Conservation (phyloP, 1,284 basidiomycete species). For the Meira nashicola region DNA sequence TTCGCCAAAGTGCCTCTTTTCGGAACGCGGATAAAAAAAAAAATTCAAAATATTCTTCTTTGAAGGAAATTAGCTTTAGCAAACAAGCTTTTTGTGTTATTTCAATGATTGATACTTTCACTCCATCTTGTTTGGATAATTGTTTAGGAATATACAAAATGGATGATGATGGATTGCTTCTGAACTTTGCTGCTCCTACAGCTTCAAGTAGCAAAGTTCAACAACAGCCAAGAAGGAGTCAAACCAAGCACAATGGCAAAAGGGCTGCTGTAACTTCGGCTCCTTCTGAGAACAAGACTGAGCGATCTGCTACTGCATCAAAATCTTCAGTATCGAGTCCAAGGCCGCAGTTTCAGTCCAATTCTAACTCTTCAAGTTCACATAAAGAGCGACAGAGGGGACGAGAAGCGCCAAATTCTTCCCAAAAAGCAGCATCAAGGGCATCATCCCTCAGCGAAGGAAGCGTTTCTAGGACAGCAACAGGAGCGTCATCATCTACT, state of each 20-base stretch:
- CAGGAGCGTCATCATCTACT: constrained; percentile 7
- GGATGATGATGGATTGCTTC: constrained; percentile 48
- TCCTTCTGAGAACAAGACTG: not conserved
- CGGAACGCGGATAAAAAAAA: too few species aligned
- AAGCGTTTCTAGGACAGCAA: constrained; percentile 2
- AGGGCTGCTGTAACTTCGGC: not conserved
- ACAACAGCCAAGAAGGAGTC: constrained; percentile 2
- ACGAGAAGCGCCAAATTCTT: not conserved
- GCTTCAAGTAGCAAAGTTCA: not conserved
- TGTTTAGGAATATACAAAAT: constrained; percentile 23
- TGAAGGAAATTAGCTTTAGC: too few species aligned
- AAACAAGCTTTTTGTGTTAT: too few species aligned
- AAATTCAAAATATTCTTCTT: too few species aligned
- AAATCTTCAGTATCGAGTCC: not conserved
- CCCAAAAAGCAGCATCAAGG: not conserved
- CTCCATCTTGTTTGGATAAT: not conserved
- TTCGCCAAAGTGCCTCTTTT: too few species aligned
- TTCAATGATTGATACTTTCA: too few species aligned
- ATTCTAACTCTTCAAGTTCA: too few species aligned
- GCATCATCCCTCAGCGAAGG: not conserved
- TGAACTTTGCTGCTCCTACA: constrained; percentile 45
- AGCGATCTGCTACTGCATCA: not conserved
- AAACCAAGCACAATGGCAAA: not conserved
- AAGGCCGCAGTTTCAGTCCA: not conserved
- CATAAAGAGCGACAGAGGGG: too few species aligned